Evolutionary conservation across 2,329 filamentous ascomycete species (phyloP).

Genomic region (Mycosphaerella sp.): DNA sequence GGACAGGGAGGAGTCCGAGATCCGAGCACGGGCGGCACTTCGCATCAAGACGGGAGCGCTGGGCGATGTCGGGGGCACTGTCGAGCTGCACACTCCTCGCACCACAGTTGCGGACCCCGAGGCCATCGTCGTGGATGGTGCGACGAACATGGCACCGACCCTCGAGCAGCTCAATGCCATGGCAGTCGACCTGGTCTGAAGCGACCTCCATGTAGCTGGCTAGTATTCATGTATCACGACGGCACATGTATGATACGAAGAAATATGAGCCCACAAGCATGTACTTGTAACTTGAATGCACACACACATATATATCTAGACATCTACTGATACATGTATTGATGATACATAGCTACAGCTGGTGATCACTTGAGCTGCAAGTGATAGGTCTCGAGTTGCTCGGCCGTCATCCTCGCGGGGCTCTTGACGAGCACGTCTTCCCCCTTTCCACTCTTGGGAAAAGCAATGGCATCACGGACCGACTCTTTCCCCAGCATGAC

Average conservation of each 20-base stretch:
- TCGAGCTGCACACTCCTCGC: slow-evolving; percentile 15
- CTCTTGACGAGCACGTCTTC: slow-evolving; percentile 78
- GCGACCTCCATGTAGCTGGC: neutral
- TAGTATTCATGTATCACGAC: neutral
- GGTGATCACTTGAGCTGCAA: slow-evolving; percentile 33
- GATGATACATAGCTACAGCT: neutral
- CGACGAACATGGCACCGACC: neutral
- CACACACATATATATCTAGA: no score
- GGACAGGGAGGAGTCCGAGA: slow-evolving; percentile 42
- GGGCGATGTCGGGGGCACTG: slow-evolving; percentile 13
- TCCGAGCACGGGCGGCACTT: slow-evolving; percentile 40
- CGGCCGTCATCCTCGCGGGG: slow-evolving; percentile 60
- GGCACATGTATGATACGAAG: neutral
- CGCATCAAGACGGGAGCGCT: slow-evolving; percentile 13
- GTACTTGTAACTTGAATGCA: neutral
- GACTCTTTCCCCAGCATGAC: slow-evolving; percentile 69
- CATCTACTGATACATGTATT: no score
- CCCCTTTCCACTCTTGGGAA: slow-evolving; percentile 87
- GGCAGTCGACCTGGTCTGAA: neutral
- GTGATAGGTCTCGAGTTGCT: slow-evolving; percentile 55
- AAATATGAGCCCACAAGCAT: neutral
- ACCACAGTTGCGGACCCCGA: neutral
- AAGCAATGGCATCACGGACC: slow-evolving; percentile 90
- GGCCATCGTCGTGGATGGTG: neutral
- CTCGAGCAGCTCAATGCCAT: slow-evolving; percentile 6